Conservation (phyloP, 225 moss, liverwort and hornwort genomes). For the Bryoerythrophyllum caledonicum region DNA sequence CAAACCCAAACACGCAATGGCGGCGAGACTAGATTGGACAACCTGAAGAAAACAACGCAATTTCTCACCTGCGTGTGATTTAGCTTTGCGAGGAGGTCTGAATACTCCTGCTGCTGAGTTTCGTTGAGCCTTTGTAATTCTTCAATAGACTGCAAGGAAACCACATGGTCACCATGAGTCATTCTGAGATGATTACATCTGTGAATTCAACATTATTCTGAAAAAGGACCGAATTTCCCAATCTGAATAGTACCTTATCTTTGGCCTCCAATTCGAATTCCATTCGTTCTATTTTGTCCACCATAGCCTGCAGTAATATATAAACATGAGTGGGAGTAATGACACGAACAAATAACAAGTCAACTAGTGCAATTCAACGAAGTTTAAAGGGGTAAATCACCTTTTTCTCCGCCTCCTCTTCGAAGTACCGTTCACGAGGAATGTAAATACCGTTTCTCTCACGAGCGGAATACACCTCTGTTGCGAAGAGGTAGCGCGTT, state of each 20-base stretch:
- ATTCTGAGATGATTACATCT: not conserved
- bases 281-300: conserved; percentile 78
- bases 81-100: conserved; percentile 56
- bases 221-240: too few relatives aligned
- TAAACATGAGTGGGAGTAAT: too few relatives aligned
- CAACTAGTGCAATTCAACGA: too few relatives aligned
- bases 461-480: conserved; percentile 95
- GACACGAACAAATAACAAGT: fast-evolving
- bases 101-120: conserved; percentile 61
- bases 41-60: not conserved
- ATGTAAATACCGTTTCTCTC: conserved; percentile 97
- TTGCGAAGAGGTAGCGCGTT: not conserved
- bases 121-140: conserved; percentile 66
- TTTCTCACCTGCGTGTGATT: conserved; percentile 60
- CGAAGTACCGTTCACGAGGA: conserved; percentile 90
- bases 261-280: conserved; percentile 74
- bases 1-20: too few relatives aligned
- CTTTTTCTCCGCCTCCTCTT: conserved; percentile 98
- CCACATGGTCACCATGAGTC: not conserved
- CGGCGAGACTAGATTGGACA: not conserved
- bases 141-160: conserved; percentile 62
- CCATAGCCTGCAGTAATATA: conserved; percentile 55
- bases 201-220: not conserved
- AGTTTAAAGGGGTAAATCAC: conserved; percentile 25
- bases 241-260: conserved; percentile 56